Evolutionary conservation across 164 flowering plant genomes (phyloP), one percentile per base, ranked within the genome.

Genomic region (Tetrastigma voinierianum): DNA sequence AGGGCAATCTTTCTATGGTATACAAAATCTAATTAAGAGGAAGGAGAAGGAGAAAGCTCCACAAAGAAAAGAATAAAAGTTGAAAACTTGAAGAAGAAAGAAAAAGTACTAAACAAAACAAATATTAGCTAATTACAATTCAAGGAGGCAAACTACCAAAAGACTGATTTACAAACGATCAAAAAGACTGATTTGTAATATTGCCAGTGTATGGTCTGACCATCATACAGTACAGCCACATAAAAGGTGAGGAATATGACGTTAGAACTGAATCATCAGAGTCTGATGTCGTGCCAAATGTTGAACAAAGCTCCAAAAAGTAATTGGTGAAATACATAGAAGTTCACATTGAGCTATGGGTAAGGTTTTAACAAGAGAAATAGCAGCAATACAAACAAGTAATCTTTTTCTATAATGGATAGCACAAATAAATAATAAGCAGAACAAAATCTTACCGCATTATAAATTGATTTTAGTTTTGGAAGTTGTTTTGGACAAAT

Each of bases 401-500:
- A 32, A 32, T 32, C 3, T 32, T 32, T 32, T 32, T 32, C 40
- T 32, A 3, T 32, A 7, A 32, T 32, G 40, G 40, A 32, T 32
- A 32, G 20, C 57, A 53, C 16, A 18, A 53, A 19, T 18, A 16
- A 16, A 53, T 16, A 53, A 53, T 16, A 53, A 32, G 40, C 40
- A 32, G 40, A 32, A 32, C 40, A 4, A 32, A 32, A 32, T 32
- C 74, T 74, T 87, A 95, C 98, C 83, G 86, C 92, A 76, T 77
- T 80, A 72, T 83, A 95, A 69, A 95, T 86, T 44, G 84, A 81
- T 81, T 67, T 83, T 32, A 92, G 86, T 73, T 92, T 92, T 24
- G 89, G 90, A 62, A 90, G 90, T 78, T 87, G 89, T 64, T 88
- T 91, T 13, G 98, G 96, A 74, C 92, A 91, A 49, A 95, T 86